Conservation (phyloP, 2,329 filamentous ascomycete species). For the Neofusicoccum ribis region DNA sequence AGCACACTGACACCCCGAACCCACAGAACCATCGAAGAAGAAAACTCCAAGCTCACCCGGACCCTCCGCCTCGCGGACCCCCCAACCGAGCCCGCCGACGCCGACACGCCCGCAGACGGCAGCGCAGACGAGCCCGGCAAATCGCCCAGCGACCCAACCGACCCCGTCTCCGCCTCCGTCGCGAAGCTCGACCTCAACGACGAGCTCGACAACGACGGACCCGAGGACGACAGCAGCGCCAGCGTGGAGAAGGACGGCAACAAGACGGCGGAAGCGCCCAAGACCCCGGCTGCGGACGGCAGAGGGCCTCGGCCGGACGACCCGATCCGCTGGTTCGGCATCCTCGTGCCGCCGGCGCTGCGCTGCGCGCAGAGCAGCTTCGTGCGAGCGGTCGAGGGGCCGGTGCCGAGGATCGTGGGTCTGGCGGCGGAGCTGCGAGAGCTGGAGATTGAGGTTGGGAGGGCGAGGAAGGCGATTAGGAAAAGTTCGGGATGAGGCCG, state of each 20-base stretch:
- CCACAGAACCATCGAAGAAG: conserved; percentile 27
- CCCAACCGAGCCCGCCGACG: not conserved
- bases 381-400: conserved; percentile 54
- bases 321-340: conserved; percentile 60
- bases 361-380: conserved; percentile 62
- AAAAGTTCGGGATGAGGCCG: conserved; percentile 26
- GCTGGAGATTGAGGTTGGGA: conserved; percentile 69
- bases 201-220: not conserved
- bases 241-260: not conserved
- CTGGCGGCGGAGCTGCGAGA: conserved; percentile 61
- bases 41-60: not conserved
- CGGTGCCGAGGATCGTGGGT: conserved; percentile 59
- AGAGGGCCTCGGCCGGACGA: conserved; percentile 37
- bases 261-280: not conserved
- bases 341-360: conserved; percentile 51
- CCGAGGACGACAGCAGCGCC: not conserved
- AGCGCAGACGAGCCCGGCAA: not conserved
- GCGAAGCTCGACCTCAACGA: not conserved
- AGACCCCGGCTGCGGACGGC: not conserved
- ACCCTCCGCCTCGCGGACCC: not conserved
- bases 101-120: not conserved
- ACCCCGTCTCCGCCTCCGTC: not conserved
- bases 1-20: not conserved
- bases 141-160: not conserved
- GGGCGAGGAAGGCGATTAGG: conserved; percentile 50